Evolutionary conservation across 495 filamentous ascomycete genomes (phyloP).

Genomic region (Penicillium arizonense): DNA sequence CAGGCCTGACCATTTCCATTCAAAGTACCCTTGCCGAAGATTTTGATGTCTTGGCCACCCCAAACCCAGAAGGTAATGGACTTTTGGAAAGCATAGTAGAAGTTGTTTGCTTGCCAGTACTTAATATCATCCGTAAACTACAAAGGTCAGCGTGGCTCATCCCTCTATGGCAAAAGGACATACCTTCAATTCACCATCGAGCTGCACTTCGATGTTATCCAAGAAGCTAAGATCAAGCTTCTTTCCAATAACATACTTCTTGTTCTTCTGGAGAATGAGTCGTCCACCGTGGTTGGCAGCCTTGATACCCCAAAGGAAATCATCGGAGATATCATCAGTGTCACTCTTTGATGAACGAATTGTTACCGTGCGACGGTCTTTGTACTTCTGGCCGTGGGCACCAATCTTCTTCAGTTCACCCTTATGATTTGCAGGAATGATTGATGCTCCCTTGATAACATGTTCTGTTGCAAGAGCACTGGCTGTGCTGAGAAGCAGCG

Average conservation of each 20-base stretch:
- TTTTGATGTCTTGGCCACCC: slow-evolving; percentile 57
- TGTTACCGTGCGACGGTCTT: slow-evolving; percentile 42
- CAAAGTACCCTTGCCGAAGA: slow-evolving; percentile 50
- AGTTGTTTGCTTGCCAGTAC: slow-evolving; percentile 59
- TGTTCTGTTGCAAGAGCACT: slow-evolving; percentile 12
- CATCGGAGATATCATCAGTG: slow-evolving; percentile 51
- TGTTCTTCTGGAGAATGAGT: slow-evolving; percentile 46
- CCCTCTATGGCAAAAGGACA: not conserved
- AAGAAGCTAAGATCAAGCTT: slow-evolving; percentile 57
- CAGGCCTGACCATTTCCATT: slow-evolving; percentile 56
- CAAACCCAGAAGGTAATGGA: slow-evolving; percentile 61
- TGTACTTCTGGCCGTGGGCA: slow-evolving; percentile 27
- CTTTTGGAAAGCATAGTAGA: slow-evolving; percentile 56
- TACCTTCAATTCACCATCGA: slow-evolving; percentile 55
- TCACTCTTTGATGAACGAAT: slow-evolving; percentile 52
- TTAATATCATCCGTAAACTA: slow-evolving; percentile 57
- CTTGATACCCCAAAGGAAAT: slow-evolving; percentile 51
- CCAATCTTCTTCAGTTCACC: slow-evolving; percentile 22
- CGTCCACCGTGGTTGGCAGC: slow-evolving; percentile 55
- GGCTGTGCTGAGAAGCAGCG: slow-evolving; percentile 24
- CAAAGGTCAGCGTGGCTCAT: not conserved
- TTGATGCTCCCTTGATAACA: slow-evolving; percentile 24
- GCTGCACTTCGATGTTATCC: slow-evolving; percentile 52
- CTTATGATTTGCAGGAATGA: slow-evolving; percentile 28
- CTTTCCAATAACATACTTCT: slow-evolving; percentile 55